Conservation (phyloP, 148 eudicot genomes). For the Cornus florida region DNA sequence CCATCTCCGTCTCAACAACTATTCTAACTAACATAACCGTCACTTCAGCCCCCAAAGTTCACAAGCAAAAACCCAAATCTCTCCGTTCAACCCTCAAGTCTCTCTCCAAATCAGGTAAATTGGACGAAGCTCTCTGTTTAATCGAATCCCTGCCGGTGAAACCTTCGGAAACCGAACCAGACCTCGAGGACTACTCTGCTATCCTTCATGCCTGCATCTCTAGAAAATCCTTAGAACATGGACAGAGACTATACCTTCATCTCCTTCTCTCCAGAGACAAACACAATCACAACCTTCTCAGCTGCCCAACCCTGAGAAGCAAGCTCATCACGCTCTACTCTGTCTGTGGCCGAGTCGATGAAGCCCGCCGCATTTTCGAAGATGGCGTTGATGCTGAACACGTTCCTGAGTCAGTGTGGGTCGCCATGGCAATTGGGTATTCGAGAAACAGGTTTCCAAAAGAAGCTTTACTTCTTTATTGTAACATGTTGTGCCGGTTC, state of each 20-base stretch:
- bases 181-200: slow-evolving; percentile 26
- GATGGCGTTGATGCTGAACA: slow-evolving; percentile 11
- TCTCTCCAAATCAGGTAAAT: slow-evolving; percentile 28
- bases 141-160: slow-evolving; percentile 22
- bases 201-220: slow-evolving; percentile 41
- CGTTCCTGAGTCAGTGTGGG: slow-evolving; percentile 30
- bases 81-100: slow-evolving; percentile 27
- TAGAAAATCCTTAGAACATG: slow-evolving; percentile 32
- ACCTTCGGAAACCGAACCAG: background rate
- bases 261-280: slow-evolving; percentile 22
- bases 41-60: slow-evolving; percentile 15
- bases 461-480: slow-evolving; percentile 36
- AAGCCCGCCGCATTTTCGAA: slow-evolving; percentile 33
- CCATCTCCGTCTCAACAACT: slow-evolving; percentile 22
- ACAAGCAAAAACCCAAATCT: slow-evolving; percentile 8
- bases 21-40: slow-evolving; percentile 20
- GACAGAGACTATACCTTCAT: slow-evolving; percentile 36
- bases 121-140: slow-evolving; percentile 30
- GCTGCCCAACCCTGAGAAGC: slow-evolving; percentile 23
- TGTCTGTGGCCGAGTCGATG: slow-evolving; percentile 31
- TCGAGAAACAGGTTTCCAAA: slow-evolving; percentile 27
- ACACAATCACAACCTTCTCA: slow-evolving; percentile 6
- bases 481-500: slow-evolving; percentile 28
- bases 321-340: slow-evolving; percentile 47
- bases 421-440: slow-evolving; percentile 47